These are phyloP conservation scores for Coemansia sp. DNA, from an alignment of 192 early-diverging fungal genomes.

Conservation along the genomic window DNA sequence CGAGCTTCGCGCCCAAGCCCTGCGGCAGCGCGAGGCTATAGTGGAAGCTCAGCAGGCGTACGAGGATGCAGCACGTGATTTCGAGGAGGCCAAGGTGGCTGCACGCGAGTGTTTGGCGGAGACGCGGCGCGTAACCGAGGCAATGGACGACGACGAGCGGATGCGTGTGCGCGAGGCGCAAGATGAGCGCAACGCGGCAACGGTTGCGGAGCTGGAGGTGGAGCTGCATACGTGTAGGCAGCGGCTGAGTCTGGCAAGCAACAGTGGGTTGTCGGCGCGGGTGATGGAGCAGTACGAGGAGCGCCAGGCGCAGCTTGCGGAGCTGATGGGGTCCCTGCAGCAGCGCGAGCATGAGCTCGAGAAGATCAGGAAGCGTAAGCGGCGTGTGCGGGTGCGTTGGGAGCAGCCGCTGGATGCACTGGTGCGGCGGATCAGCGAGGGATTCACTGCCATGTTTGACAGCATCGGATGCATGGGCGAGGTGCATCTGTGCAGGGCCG, in stretches of 20 bases:
- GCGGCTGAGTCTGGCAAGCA: constrained; percentile 38
- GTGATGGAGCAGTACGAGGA: constrained; percentile 71
- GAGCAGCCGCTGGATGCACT: constrained; percentile 62
- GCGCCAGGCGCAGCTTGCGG: constrained; percentile 61
- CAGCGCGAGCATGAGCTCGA: constrained; percentile 44
- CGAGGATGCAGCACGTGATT: constrained; percentile 46
- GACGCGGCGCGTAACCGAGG: constrained; percentile 58
- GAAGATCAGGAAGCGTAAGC: constrained; percentile 39
- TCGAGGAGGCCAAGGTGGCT: constrained; percentile 48
- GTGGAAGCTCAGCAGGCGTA: constrained; percentile 41
- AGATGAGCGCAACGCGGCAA: constrained; percentile 30
- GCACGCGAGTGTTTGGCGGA: constrained; percentile 52
- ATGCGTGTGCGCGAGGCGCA: constrained; percentile 53
- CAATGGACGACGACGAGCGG: constrained; percentile 57
- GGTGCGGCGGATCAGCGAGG: constrained; percentile 62
- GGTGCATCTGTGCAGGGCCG: constrained; percentile 26
- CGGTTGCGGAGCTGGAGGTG: constrained; percentile 67
- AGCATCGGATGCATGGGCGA: constrained; percentile 56
- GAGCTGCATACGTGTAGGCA: constrained; percentile 51
- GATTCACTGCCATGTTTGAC: constrained; percentile 73
- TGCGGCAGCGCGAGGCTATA: constrained; percentile 34
- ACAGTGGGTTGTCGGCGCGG: constrained; percentile 39
- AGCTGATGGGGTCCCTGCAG: constrained; percentile 39
- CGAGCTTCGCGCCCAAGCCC: constrained; percentile 18
- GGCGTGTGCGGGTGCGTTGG: constrained; percentile 60